Evolutionary conservation across 2,329 filamentous ascomycete genomes (phyloP).

Genomic region (Fusarium concolor): DNA sequence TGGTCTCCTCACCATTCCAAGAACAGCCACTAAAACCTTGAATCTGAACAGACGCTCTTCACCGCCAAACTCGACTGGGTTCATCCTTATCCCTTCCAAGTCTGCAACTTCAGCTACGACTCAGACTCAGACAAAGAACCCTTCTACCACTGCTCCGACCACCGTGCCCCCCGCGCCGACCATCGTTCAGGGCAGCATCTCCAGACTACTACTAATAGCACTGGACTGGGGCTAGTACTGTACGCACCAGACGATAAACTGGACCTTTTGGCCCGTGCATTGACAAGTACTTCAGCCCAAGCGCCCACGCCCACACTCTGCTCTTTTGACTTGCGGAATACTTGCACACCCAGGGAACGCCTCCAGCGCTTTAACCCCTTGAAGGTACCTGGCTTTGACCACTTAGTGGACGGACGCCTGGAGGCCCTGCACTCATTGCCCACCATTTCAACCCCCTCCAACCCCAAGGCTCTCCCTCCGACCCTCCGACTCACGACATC

Average conservation of each 20-base stretch:
- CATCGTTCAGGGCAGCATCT: slow-evolving; percentile 26
- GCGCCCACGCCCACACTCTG: slow-evolving; percentile 24
- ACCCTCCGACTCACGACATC: slow-evolving; percentile 42
- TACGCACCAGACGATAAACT: slow-evolving; percentile 32
- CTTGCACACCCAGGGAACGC: slow-evolving; percentile 23
- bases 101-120: slow-evolving; percentile 19
- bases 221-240: slow-evolving; percentile 38
- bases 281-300: slow-evolving; percentile 39
- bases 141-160: slow-evolving; percentile 28
- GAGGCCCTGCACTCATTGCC: slow-evolving; percentile 41
- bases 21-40: slow-evolving; percentile 44
- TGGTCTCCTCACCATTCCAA: slow-evolving; percentile 46
- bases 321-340: slow-evolving; percentile 27
- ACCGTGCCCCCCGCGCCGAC: slow-evolving; percentile 28
- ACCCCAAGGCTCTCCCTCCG: slow-evolving; percentile 41
- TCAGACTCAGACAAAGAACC: slow-evolving; percentile 29
- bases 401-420: slow-evolving; percentile 27
- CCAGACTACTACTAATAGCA: slow-evolving; percentile 36
- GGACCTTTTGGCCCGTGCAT: slow-evolving; percentile 39
- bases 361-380: slow-evolving; percentile 35
- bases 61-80: slow-evolving; percentile 39
- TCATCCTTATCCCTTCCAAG: slow-evolving; percentile 7
- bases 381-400: slow-evolving; percentile 25
- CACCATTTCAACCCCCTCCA: slow-evolving; percentile 47
- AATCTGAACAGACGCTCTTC: slow-evolving; percentile 39